Evolutionary conservation across 495 filamentous ascomycete species (phyloP).

Genomic region (Penicillium bialowiezense): DNA sequence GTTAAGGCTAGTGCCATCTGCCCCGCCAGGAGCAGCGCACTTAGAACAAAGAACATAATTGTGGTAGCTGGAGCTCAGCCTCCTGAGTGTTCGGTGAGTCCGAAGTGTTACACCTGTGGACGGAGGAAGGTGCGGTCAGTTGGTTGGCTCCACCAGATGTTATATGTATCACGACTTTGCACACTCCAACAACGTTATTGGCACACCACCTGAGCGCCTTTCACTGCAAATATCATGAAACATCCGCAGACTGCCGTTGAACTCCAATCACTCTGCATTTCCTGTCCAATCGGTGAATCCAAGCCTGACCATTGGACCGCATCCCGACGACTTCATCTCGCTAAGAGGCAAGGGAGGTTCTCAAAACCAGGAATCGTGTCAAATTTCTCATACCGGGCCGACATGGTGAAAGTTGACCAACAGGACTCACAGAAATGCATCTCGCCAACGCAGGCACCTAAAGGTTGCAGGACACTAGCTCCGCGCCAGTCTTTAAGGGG

Average conservation of each 20-base stretch:
- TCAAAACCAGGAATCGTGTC: not conserved
- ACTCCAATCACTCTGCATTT: not conserved
- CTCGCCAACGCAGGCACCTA: not conserved
- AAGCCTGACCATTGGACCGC: not conserved
- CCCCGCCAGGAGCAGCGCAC: constrained; percentile 6
- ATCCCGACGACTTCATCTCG: not conserved
- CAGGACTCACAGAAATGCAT: not conserved
- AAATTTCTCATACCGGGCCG: not conserved
- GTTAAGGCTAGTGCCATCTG: constrained; percentile 26
- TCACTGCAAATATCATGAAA: no score
- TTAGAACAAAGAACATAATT: not conserved
- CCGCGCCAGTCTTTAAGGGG: constrained; percentile 14
- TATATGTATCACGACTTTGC: no score
- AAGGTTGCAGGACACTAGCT: not conserved
- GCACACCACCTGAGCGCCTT: no score
- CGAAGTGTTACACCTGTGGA: no score
- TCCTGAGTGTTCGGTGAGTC: no score
- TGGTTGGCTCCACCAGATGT: no score
- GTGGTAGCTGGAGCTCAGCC: no score
- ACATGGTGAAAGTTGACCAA: not conserved
- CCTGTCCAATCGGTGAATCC: not conserved
- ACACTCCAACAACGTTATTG: no score
- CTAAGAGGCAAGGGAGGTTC: not conserved
- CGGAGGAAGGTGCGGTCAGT: no score
- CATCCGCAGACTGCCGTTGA: not conserved